phyloP scores from a whole-genome alignment of 1,139 yeast genomes.

The Yarrowia galli region DNA sequence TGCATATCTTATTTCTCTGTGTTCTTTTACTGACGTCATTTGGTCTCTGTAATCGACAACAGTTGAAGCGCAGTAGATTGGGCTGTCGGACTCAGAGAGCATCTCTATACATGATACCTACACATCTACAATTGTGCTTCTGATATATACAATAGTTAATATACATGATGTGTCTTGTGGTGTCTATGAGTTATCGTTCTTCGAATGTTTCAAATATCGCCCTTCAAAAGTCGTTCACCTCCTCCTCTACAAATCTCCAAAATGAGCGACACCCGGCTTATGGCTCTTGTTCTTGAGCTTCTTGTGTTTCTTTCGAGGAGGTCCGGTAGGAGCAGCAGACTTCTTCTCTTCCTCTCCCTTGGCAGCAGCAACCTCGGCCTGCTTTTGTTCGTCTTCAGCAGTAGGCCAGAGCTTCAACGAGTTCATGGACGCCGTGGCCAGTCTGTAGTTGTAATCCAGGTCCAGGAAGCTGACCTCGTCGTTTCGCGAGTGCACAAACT shows the following conservation, averaged over 20 bases:
- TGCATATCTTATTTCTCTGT: no score
- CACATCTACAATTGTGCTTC: no score
- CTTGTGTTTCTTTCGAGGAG: slow-evolving; percentile 43
- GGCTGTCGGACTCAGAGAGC: no score
- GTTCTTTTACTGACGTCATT: no score
- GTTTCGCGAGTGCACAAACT: slow-evolving; percentile 66
- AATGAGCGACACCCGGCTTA: slow-evolving; percentile 61
- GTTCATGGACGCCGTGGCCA: slow-evolving; percentile 86
- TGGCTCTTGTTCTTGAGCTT: slow-evolving; percentile 59
- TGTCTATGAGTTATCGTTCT: no score
- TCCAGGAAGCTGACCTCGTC: slow-evolving; percentile 78
- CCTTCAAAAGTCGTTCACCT: no score
- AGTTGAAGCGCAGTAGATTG: no score
- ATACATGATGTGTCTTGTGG: not conserved
- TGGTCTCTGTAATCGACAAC: no score
- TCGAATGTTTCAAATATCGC: no score
- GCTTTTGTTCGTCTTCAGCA: slow-evolving; percentile 41
- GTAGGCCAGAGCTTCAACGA: slow-evolving; percentile 72
- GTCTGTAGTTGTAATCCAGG: slow-evolving; percentile 77
- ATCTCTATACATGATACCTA: no score
- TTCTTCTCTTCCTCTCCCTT: slow-evolving; percentile 43
- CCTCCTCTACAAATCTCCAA: slow-evolving; percentile 24
- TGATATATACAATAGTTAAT: not conserved
- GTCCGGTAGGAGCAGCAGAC: not conserved
- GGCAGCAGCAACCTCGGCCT: slow-evolving; percentile 46